Evolutionary conservation across 768 basidiomycete species (phyloP), one percentile per base, ranked within the genome.

Genomic region (Kwoniella sp.): DNA sequence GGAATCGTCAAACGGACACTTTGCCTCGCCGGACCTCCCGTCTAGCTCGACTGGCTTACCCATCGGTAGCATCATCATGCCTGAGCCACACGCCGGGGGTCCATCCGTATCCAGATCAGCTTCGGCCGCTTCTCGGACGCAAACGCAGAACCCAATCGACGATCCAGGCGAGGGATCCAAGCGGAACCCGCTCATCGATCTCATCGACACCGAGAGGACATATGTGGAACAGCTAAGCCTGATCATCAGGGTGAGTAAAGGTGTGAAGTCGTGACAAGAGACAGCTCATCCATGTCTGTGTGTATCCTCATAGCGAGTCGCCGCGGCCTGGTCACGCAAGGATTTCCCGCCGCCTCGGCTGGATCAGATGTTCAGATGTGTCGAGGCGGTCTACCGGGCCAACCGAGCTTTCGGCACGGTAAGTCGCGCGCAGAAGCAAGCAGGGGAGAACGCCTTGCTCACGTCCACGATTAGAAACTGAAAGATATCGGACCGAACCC

Each of bases 251-350:
- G 93, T 91, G 71, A 52, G 88, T 77, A 34, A 14, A 26, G n/a
- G 29, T 25, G 0, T 32, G 28, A n/a, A 33, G 7, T 11, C 17
- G 9, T 41, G 22, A 7, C 22, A 41, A n/a, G n/a, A 19, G 25
- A 10, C 17, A 11, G 23, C 5, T 22, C 10, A 14, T 29, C 22
- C 17, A 26, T n/a, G n/a, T n/a, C n/a, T 38, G 19, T 5, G 5
- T 15, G 34, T 36, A 6, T 3, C 10, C 41, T 26, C 40, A 17
- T 48, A 98, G 91, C 89, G 87, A 82, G 87, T 95, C 4, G 95
- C 95, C 9, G 85, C 86, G n/a, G 95, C 95, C 42, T 99, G 95
- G 95, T 95, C 92, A 9, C 79, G 90, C 34, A 82, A 84, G 33
- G 96, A 96, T 73, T 84, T 99, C 32, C 95, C 95, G 15, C 95